Percentiles rank a stretch among this genome's conserved stretches.
These are phyloP conservation scores for Caloboletus firmus DNA, from an alignment of 1,284 basidiomycete genomes.

Conservation along the genomic window DNA sequence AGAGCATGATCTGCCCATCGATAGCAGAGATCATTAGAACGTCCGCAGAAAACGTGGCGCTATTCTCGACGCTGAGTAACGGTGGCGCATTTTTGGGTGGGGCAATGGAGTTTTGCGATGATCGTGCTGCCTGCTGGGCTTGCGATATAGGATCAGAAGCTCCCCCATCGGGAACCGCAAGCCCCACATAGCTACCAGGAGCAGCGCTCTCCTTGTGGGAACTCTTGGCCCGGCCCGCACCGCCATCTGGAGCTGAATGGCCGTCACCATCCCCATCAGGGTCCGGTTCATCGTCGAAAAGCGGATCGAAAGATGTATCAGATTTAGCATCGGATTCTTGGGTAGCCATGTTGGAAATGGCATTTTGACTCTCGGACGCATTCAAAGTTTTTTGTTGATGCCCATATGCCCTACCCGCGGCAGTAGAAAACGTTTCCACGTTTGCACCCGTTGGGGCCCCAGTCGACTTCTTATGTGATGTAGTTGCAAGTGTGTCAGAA, in stretches of 20 bases:
- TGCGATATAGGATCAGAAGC: constrained; percentile 30
- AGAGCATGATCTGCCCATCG: constrained; percentile 90
- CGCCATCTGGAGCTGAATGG: constrained; percentile 15
- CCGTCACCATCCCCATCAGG: constrained; percentile 44
- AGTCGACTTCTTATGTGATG: constrained; percentile 11
- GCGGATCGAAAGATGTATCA: constrained; percentile 74
- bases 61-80: constrained; percentile 60
- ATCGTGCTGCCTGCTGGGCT: constrained; percentile 31
- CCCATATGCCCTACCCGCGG: constrained; percentile 19
- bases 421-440: constrained; percentile 22
- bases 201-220: constrained; percentile 19
- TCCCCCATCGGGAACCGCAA: constrained; percentile 30
- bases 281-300: constrained; percentile 77
- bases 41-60: constrained; percentile 74
- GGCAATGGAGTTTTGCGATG: constrained; percentile 33
- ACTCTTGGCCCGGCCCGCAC: constrained; percentile 10
- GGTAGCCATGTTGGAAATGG: constrained; percentile 20
- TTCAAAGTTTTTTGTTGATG: constrained; percentile 15
- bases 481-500: constrained; percentile 7
- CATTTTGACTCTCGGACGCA: constrained; percentile 26
- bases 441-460: constrained; percentile 18
- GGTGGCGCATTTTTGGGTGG: constrained; percentile 73
- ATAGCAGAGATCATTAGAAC: constrained; percentile 87
- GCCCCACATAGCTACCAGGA: constrained; percentile 17
- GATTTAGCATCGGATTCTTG: constrained; percentile 65